phyloP scores from a whole-genome alignment of 331 rosid species.

The Acacia pycnantha region DNA sequence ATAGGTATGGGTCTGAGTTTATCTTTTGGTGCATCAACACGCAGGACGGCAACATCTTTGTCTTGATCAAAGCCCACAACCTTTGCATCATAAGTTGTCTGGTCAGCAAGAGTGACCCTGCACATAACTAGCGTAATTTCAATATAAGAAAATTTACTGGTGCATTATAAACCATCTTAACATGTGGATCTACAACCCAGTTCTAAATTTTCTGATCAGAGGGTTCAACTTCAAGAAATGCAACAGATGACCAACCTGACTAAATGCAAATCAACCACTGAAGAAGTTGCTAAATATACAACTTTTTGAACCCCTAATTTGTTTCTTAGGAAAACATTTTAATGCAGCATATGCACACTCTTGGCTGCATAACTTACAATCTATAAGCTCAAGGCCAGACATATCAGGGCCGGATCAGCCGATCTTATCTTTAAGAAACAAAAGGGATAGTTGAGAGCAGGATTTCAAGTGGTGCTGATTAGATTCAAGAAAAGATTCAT shows the following conservation, averaged over 20 bases:
- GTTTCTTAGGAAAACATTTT: background rate
- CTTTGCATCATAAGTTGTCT: conserved; percentile 79
- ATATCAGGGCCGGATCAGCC: background rate
- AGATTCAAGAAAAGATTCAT: conserved; percentile 12
- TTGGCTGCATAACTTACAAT: background rate
- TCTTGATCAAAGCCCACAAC: conserved; percentile 98
- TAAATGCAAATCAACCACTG: background rate
- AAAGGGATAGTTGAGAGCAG: background rate
- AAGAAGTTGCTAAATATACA: conserved; percentile 2
- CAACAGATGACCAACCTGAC: background rate
- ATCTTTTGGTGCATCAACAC: conserved; percentile 78
- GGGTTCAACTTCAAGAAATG: background rate
- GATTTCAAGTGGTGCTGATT: background rate
- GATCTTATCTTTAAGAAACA: background rate
- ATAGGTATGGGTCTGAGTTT: conserved; percentile 85
- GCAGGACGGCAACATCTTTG: conserved; percentile 91
- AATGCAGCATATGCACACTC: background rate
- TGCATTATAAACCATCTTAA: conserved; percentile 17
- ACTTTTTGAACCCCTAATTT: background rate
- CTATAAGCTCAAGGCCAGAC: background rate
- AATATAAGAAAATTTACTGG: conserved; percentile 24
- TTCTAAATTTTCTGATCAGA: background rate
- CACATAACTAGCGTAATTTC: conserved; percentile 44
- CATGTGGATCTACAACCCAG: background rate
- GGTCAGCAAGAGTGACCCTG: conserved; percentile 97